Evolutionary conservation across 2,329 filamentous ascomycete genomes (phyloP), one percentile per base, ranked within the genome.

Genomic region (Arthrocladium fulminans): DNA sequence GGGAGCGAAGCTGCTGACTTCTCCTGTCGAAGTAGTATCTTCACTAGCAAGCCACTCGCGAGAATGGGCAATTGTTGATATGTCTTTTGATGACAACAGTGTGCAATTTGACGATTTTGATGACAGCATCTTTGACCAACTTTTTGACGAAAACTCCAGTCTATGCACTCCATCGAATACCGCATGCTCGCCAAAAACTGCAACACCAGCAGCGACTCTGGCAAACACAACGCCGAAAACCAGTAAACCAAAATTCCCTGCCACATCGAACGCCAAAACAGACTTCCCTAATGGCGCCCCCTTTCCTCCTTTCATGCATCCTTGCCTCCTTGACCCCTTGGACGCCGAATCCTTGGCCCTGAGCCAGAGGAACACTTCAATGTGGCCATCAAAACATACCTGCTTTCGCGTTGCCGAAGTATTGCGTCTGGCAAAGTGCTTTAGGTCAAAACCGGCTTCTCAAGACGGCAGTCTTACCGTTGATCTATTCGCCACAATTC

Each of bases 221-320:
- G 19, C 9, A 27, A 3, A 22, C 13, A 23, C 4, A 13, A 24
- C 5, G 15, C 20, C 19, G 10, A 15, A 20, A 12, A 15, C 10
- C 15, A 34, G 2, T 19, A 45, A 34, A 17, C 13, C 12, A 3
- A 13, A 3, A 32, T 2, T 20, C 12, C 7, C 32, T 12, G 3
- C 24, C 24, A 30, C 17, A 35, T 8, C 6, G 6, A 13, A 30
- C 30, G 23, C 12, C 7, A 10, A 7, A 19, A 15, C 23, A n/a
- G n/a, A n/a, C 3, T 19, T 39, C n/a, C 44, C 44, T 10, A 47
- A 47, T 17, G 44, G 32, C 3, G 32, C 44, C 2, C 32, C 32
- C 13, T 38, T 34, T 35, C 22, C 34, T 27, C 24, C 44, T 2
- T 47, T 47, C 32, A 47, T 47, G 44, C 44, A 47, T 39, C 44